Evolutionary conservation across 192 early-diverging fungal genomes (phyloP).

Genomic region (Backusella macrospora): DNA sequence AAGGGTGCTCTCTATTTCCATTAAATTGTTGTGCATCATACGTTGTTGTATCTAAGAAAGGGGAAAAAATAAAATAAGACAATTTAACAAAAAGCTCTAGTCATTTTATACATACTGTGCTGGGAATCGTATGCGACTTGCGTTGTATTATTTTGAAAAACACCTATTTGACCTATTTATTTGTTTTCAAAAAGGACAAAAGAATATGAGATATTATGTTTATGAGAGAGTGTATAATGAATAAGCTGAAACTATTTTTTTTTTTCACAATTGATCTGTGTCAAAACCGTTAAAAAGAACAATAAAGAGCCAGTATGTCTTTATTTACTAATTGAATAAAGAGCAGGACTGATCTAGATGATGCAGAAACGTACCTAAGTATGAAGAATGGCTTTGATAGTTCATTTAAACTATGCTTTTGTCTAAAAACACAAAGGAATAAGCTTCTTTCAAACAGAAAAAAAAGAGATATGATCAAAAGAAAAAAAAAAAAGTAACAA

Average conservation of each 20-base stretch:
- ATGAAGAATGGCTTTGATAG: not conserved
- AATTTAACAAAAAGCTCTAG: not conserved
- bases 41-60: not conserved
- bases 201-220: not conserved
- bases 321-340: not conserved
- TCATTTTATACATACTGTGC: not conserved
- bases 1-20: not conserved
- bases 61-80: not conserved
- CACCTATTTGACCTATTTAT: not conserved
- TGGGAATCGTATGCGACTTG: not conserved
- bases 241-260: not conserved
- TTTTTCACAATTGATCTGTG: not conserved
- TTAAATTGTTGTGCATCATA: not conserved
- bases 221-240: too few relatives aligned
- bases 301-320: not conserved
- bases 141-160: not conserved
- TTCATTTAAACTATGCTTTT: conserved; percentile 2
- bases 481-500: not conserved
- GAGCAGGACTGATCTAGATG: not conserved
- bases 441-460: not conserved
- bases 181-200: not conserved
- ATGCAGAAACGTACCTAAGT: not conserved
- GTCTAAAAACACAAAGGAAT: not conserved
- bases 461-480: not conserved
- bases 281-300: not conserved